A percentile compares a stretch with the other conserved stretches of the same genome.
phyloP scores from a whole-genome alignment of 192 early-diverging fungal species.

The Glomus cerebriforme region DNA sequence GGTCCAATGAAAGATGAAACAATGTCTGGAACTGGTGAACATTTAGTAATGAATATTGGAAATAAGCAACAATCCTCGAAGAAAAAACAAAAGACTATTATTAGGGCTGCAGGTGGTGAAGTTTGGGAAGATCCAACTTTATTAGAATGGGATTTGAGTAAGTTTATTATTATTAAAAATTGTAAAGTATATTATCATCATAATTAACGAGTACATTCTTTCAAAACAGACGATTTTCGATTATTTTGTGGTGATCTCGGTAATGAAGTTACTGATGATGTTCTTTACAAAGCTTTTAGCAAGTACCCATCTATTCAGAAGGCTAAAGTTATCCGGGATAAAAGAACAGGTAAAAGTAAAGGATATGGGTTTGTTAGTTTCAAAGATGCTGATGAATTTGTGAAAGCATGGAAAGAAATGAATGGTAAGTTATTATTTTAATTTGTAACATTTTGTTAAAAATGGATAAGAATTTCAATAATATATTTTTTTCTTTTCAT shows the following conservation, averaged over 20 bases:
- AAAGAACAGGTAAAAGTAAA: conserved; percentile 79
- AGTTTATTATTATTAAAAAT: not conserved
- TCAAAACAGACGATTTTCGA: conserved; percentile 78
- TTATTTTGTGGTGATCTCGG: conserved; percentile 94
- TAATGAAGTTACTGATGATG: conserved; percentile 87
- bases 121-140: conserved; percentile 91
- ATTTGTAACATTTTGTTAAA: not conserved
- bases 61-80: conserved; percentile 9
- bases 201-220: not conserved
- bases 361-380: conserved; percentile 97
- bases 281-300: conserved; percentile 75
- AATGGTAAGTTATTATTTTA: conserved; percentile 62
- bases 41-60: not conserved
- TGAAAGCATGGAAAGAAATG: conserved; percentile 92
- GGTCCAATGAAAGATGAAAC: conserved; percentile 10
- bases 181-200: no score
- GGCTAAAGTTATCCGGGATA: conserved; percentile 84
- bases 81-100: conserved; percentile 46
- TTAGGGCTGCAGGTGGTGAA: conserved; percentile 88
- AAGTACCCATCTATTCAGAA: conserved; percentile 86
- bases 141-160: conserved; percentile 83
- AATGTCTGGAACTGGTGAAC: not conserved
- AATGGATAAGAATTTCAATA: not conserved
- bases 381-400: conserved; percentile 87
- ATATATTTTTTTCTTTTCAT: conserved; percentile 11